Evolutionary conservation across 371 early-diverging fungal species (phyloP).

Genomic region (Apophysomyces variabilis): DNA sequence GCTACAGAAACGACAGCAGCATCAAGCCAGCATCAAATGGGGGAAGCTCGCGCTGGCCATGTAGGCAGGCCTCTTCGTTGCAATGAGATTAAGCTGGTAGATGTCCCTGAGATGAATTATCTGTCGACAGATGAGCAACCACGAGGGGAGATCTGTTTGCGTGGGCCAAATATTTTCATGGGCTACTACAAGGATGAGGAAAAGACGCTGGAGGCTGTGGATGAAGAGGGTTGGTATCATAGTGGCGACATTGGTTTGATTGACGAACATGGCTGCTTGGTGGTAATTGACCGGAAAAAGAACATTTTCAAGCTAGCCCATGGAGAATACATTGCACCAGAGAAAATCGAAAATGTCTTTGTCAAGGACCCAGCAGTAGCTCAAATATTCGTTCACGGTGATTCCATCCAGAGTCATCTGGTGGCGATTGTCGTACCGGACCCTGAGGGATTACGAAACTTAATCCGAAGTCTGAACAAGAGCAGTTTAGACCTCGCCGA

Average conservation of each 20-base stretch:
- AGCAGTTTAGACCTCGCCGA: constrained; percentile 38
- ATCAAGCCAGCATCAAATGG: constrained; percentile 45
- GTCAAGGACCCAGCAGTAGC: constrained; percentile 60
- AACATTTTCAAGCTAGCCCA: constrained; percentile 96
- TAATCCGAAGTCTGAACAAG: constrained; percentile 23
- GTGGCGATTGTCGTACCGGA: constrained; percentile 91
- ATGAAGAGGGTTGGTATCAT: constrained; percentile 90
- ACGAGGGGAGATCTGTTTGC: constrained; percentile 92
- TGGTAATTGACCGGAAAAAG: constrained; percentile 96
- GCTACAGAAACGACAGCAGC: constrained; percentile 84
- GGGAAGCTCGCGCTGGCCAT: constrained; percentile 66
- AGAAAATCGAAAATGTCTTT: constrained; percentile 87
- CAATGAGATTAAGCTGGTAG: constrained; percentile 84
- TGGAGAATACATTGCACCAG: constrained; percentile 98
- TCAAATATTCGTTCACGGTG: constrained; percentile 83
- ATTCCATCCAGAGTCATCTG: constrained; percentile 76
- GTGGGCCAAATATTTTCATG: constrained; percentile 81
- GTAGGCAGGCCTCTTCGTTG: constrained; percentile 73
- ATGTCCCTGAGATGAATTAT: constrained; percentile 92
- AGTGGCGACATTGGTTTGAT: constrained; percentile 93
- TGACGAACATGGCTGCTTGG: constrained; percentile 64
- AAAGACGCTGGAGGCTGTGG: constrained; percentile 81
- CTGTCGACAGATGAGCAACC: constrained; percentile 77
- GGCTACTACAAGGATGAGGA: constrained; percentile 88
- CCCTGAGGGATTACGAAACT: constrained; percentile 52